These are phyloP conservation scores for Rhodotorula graminis DNA, from an alignment of 768 basidiomycete genomes.

Conservation along the genomic window DNA sequence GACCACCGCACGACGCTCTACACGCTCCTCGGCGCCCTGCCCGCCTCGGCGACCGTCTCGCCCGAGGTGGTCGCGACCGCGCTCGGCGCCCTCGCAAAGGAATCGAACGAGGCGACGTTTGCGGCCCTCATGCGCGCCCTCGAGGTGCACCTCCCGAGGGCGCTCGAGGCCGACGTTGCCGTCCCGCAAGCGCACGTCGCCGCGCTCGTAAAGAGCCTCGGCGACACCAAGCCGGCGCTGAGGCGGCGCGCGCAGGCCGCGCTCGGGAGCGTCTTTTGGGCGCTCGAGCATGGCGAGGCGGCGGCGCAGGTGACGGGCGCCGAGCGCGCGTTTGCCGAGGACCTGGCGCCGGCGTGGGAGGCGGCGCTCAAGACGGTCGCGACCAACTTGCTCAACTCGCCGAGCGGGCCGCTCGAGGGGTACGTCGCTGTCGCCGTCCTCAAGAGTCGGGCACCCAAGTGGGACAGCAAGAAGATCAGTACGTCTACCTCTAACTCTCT, in stretches of 20 bases:
- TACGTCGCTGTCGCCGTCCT: conserved; percentile 69
- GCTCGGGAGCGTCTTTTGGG: conserved; percentile 61
- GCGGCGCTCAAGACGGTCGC: conserved; percentile 62
- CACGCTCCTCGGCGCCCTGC: conserved; percentile 62
- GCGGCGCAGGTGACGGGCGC: conserved; percentile 39
- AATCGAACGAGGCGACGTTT: conserved; percentile 67
- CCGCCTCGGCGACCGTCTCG: conserved; percentile 50
- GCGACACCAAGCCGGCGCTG: conserved; percentile 58
- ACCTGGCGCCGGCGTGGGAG: conserved; percentile 63
- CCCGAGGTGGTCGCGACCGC: conserved; percentile 50
- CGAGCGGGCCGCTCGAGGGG: conserved; percentile 72
- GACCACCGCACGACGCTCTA: conserved; percentile 81
- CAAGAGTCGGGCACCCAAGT: conserved; percentile 57
- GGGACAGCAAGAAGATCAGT: conserved; percentile 52
- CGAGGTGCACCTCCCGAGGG: conserved; percentile 57
- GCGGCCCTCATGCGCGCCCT: conserved; percentile 57
- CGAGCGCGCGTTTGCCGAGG: conserved; percentile 56
- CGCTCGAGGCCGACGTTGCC: conserved; percentile 48
- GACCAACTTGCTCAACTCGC: conserved; percentile 58
- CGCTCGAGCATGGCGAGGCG: neutral
- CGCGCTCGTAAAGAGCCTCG: conserved; percentile 68
- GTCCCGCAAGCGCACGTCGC: conserved; percentile 35
- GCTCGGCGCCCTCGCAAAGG: conserved; percentile 60
- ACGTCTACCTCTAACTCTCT: conserved; percentile 42
- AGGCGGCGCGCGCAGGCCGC: conserved; percentile 62